Conservation (phyloP, 768 basidiomycete species). For the Clathrus columnatus region DNA sequence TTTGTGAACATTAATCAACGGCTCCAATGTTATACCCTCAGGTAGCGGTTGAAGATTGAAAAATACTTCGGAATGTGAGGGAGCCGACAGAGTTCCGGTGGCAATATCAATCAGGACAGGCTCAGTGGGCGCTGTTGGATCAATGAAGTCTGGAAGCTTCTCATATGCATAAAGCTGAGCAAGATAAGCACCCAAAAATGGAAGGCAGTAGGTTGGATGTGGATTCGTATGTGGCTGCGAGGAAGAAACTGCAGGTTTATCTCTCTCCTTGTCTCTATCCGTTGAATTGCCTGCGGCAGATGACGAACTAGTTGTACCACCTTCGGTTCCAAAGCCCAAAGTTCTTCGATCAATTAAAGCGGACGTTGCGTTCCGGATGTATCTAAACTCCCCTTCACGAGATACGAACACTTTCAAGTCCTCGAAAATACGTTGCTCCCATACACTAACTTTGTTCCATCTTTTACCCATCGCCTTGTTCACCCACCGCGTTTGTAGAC, state of each 20-base stretch:
- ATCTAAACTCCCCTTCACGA: conserved; percentile 60
- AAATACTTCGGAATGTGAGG: conserved; percentile 74
- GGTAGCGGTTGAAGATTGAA: conserved; percentile 63
- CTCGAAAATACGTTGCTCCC: conserved; percentile 64
- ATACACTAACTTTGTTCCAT: conserved; percentile 58
- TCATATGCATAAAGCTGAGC: conserved; percentile 58
- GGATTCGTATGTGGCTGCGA: not conserved
- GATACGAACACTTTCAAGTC: conserved; percentile 63
- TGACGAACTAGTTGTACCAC: not conserved
- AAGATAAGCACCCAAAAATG: conserved; percentile 52
- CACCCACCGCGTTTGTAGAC: conserved; percentile 63
- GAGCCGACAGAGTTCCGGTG: conserved; percentile 56
- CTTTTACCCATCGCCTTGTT: conserved; percentile 54
- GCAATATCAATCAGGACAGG: conserved; percentile 54
- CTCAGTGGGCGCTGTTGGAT: conserved; percentile 71
- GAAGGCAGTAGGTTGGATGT: conserved; percentile 6
- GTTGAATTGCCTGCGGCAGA: conserved; percentile 37
- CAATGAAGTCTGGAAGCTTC: conserved; percentile 70
- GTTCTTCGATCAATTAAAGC: conserved; percentile 60
- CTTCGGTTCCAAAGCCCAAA: conserved; percentile 34
- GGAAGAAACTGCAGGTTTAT: conserved; percentile 22
- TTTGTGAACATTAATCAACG: conserved; percentile 84
- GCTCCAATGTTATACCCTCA: conserved; percentile 69
- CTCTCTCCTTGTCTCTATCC: conserved; percentile 27
- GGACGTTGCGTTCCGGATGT: conserved; percentile 58